Evolutionary conservation across 768 basidiomycete species (phyloP), one percentile per base, ranked within the genome.

Genomic region (Lactifluus hygrophoroides): DNA sequence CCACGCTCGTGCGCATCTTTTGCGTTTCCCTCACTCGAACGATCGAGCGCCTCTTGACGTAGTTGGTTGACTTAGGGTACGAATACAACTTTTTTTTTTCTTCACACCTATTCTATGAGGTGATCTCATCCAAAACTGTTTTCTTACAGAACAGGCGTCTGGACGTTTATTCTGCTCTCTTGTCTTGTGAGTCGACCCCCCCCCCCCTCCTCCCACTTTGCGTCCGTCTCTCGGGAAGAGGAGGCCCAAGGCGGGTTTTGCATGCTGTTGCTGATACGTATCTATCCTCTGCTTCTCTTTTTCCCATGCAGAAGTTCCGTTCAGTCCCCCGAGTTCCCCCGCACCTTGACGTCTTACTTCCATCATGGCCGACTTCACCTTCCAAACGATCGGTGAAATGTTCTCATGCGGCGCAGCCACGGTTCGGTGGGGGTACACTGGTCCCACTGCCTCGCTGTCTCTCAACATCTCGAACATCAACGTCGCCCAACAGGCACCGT

Each of bases 401-500:
- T 71, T 63, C 11, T 70, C 74, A 28, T 77, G 76, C 62, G 62
- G 61, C 1, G 54, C 69, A 17, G 68, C 66, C 7, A 49, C 62
- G 10, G 66, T 78, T 60, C 51, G n/a, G 21, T 71, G 69, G 70
- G 16, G 10, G 0, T 71, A 67, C 50, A 30, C 9, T 11, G 52
- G 48, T 16, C 63, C 72, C 5, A 35, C 66, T 17, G 60, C 42
- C 8, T 25, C 67, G 1, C 46, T 79, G 25, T 56, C 64, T 6
- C 52, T 81, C n/a, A 69, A 69, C 55, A 69, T 79, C 37, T 73
- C 73, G 48, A 77, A 80, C 56, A n/a, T 65, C 47, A 69, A 66
- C 19, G 73, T 76, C 3, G 0, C 58, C 3, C 72, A 74, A 51
- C 58, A 62, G 42, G 11, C 57, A 6, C 54, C 65, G 3, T 21